These are phyloP conservation scores for Pythium phragmiticola DNA, from an alignment of 352 stramenopile genomes.

Conservation along the genomic window DNA sequence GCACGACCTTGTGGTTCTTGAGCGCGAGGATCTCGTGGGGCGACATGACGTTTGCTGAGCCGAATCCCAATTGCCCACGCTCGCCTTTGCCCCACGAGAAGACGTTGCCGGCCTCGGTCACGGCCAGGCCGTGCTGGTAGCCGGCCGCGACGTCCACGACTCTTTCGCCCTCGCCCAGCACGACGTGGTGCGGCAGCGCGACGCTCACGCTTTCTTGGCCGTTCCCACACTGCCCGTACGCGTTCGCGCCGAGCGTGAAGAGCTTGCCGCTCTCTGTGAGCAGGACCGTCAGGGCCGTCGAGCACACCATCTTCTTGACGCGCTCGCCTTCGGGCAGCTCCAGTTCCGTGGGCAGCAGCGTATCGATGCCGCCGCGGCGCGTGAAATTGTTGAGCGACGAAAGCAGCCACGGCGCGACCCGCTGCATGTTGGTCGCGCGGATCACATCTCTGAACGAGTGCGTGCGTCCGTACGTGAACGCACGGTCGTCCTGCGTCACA, in stretches of 20 bases:
- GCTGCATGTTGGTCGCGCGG: slow-evolving; percentile 81
- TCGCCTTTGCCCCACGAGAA: slow-evolving; percentile 86
- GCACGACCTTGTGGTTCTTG: slow-evolving; percentile 58
- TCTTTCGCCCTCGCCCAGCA: slow-evolving; percentile 59
- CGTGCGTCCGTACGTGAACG: slow-evolving; percentile 74
- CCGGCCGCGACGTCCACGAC: slow-evolving; percentile 70
- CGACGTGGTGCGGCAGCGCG: slow-evolving; percentile 44
- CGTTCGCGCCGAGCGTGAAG: slow-evolving; percentile 76
- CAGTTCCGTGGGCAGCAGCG: slow-evolving; percentile 51
- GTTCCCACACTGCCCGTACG: slow-evolving; percentile 78
- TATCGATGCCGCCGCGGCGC: slow-evolving; percentile 57
- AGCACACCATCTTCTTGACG: slow-evolving; percentile 82
- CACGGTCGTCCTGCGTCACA: slow-evolving; percentile 60
- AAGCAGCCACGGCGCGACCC: slow-evolving; percentile 68
- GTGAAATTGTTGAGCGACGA: slow-evolving; percentile 75
- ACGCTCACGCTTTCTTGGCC: slow-evolving; percentile 66
- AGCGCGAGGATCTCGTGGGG: slow-evolving; percentile 80
- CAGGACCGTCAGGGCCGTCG: slow-evolving; percentile 72
- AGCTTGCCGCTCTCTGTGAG: slow-evolving; percentile 77
- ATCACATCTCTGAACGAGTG: slow-evolving; percentile 87
- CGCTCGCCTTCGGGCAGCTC: slow-evolving; percentile 57
- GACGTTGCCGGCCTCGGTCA: slow-evolving; percentile 64
- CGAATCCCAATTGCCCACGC: slow-evolving; percentile 79
- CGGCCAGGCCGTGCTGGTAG: slow-evolving; percentile 76
- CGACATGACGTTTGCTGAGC: slow-evolving; percentile 64